phyloP scores from a whole-genome alignment of 306 rosid species.

The Luffa acutangula region DNA sequence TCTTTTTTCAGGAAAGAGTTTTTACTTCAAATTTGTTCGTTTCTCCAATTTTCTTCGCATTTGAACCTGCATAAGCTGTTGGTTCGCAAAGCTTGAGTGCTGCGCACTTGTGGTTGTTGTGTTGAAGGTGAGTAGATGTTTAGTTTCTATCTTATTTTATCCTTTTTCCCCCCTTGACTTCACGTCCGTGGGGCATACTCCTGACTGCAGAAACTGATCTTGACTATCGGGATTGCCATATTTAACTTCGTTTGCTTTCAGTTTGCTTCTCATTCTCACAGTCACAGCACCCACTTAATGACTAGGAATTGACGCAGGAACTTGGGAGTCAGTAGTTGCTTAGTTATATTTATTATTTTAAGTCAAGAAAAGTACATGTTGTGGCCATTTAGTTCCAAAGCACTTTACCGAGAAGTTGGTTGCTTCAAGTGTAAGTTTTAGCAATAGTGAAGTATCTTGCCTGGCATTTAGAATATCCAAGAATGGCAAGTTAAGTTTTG shows the following conservation, averaged over 20 bases:
- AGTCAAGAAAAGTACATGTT: background rate
- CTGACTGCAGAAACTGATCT: background rate
- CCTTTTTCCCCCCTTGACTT: background rate
- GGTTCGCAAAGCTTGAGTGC: background rate
- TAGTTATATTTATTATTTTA: background rate
- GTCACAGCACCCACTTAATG: background rate
- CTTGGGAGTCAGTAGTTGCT: background rate
- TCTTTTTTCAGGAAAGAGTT: background rate
- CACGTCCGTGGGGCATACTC: background rate
- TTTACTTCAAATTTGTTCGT: background rate
- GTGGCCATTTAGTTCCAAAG: background rate
- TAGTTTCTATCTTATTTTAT: background rate
- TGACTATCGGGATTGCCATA: background rate
- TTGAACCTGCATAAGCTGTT: background rate
- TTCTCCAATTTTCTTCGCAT: background rate
- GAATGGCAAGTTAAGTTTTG: background rate
- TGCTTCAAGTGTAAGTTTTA: background rate
- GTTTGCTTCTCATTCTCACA: background rate
- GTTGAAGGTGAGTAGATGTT: constrained; percentile 1
- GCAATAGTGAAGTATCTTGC: background rate
- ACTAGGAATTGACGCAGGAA: background rate
- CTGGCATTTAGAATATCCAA: background rate
- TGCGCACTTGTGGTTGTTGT: background rate
- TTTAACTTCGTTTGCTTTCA: background rate
- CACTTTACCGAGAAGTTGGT: background rate